These are phyloP conservation scores for Thalia dealbata DNA, from an alignment of 176 grass and related monocot genomes.

Conservation along the genomic window DNA sequence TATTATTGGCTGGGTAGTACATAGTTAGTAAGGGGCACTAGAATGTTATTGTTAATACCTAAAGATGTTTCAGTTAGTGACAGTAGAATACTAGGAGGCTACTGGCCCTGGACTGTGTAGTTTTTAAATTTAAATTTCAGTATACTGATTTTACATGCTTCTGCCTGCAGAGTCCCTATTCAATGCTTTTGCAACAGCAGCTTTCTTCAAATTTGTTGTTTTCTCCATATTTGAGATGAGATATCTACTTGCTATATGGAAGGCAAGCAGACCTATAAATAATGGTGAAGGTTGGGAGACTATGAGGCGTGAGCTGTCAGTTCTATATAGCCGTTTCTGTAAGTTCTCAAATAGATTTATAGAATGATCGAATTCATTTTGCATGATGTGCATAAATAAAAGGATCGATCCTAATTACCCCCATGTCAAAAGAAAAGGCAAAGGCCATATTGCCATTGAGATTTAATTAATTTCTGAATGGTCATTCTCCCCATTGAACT, in stretches of 20 bases:
- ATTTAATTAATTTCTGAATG: background rate
- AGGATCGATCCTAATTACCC: background rate
- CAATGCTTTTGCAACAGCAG: slow-evolving; percentile 96
- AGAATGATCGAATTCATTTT: background rate
- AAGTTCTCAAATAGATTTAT: slow-evolving; percentile 30
- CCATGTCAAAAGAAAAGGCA: too few relatives aligned
- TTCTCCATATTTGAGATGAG: slow-evolving; percentile 99
- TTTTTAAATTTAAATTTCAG: background rate
- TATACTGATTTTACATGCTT: slow-evolving; percentile 14
- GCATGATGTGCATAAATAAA: background rate
- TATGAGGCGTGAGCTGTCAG: slow-evolving; percentile 89
- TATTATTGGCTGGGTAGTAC: too few relatives aligned
- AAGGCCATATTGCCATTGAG: background rate
- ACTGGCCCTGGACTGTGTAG: too few relatives aligned
- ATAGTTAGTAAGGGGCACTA: too few relatives aligned
- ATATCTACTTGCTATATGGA: slow-evolving; percentile 98
- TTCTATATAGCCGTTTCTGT: slow-evolving; percentile 99
- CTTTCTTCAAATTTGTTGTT: slow-evolving; percentile 98
- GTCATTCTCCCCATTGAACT: background rate
- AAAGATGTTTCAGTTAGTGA: too few relatives aligned
- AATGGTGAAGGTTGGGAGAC: slow-evolving; percentile 89
- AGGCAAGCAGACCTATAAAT: slow-evolving; percentile 78
- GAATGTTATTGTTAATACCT: too few relatives aligned
- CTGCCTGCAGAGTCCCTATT: slow-evolving; percentile 80
- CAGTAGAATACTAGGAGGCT: too few relatives aligned